These are phyloP conservation scores for sweet orange (Citrus sinensis) DNA, from an alignment of 345 rosid genomes.

Conservation along the genomic window DNA sequence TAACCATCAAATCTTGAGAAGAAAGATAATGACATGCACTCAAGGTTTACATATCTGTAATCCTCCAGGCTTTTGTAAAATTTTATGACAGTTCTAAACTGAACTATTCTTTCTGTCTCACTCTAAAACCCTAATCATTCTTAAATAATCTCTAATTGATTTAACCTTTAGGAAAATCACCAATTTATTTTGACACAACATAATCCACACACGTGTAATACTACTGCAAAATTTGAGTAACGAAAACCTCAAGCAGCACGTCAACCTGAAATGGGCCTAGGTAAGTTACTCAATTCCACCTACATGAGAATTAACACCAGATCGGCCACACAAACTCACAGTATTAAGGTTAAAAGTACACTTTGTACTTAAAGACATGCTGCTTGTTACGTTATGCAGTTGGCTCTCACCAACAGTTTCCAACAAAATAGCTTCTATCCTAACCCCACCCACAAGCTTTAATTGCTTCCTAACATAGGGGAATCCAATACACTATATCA, in stretches of 20 bases:
- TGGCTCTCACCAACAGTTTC: background rate
- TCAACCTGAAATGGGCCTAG: background rate
- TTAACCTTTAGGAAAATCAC: background rate
- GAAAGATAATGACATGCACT: background rate
- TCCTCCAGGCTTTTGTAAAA: too few species aligned
- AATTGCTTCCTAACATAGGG: background rate
- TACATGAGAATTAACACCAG: background rate
- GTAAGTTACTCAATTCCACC: background rate
- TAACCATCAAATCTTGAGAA: background rate
- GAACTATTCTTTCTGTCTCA: background rate
- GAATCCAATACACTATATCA: background rate
- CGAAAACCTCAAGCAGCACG: background rate
- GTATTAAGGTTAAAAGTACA: background rate
- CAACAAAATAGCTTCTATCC: background rate
- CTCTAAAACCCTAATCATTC: background rate
- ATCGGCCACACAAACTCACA: background rate
- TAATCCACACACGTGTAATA: too few species aligned
- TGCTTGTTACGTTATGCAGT: background rate
- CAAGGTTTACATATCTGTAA: background rate
- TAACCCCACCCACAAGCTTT: background rate
- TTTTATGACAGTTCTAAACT: too few species aligned
- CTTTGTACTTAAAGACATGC: background rate
- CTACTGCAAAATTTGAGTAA: background rate
- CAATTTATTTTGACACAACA: background rate
- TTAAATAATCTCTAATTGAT: background rate